Percentiles rank a stretch among this genome's conserved stretches.
Evolutionary conservation across 768 basidiomycete genomes (phyloP).

Genomic region (Leccinum imitatum): DNA sequence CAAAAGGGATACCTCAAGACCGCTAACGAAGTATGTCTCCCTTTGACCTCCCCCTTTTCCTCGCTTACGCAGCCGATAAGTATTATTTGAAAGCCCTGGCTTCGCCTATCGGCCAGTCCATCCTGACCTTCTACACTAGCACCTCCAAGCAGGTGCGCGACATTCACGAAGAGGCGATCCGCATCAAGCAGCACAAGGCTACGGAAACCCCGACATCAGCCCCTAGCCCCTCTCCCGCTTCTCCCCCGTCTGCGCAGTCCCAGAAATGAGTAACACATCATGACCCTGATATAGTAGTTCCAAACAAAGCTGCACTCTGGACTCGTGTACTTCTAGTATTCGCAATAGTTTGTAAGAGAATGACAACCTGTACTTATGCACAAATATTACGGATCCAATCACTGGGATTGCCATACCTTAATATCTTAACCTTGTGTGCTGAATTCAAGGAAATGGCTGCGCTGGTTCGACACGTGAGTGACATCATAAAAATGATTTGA

Average conservation of each 20-base stretch:
- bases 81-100: conserved; percentile 76
- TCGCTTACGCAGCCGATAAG: conserved; percentile 36
- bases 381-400: too few species aligned
- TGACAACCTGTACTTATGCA: not conserved
- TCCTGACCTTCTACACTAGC: conserved; percentile 78
- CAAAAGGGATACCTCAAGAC: conserved; percentile 72
- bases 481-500: too few species aligned
- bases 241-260: conserved; percentile 11
- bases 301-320: not conserved
- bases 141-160: conserved; percentile 88
- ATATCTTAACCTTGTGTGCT: too few species aligned
- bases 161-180: conserved; percentile 89
- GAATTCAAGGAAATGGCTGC: too few species aligned
- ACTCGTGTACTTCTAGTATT: conserved; percentile 12
- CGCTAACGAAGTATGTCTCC: conserved; percentile 59
- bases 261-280: conserved; percentile 7
- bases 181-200: conserved; percentile 69
- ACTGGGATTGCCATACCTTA: too few species aligned
- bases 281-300: not conserved
- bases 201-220: conserved; percentile 14
- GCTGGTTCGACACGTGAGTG: too few species aligned
- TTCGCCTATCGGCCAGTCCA: conserved; percentile 77
- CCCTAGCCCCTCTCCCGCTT: conserved; percentile 6
- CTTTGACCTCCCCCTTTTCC: not conserved
- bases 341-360: conserved; percentile 3